phyloP scores from a whole-genome alignment of 441 rosid species.

The Geranium incanum region DNA sequence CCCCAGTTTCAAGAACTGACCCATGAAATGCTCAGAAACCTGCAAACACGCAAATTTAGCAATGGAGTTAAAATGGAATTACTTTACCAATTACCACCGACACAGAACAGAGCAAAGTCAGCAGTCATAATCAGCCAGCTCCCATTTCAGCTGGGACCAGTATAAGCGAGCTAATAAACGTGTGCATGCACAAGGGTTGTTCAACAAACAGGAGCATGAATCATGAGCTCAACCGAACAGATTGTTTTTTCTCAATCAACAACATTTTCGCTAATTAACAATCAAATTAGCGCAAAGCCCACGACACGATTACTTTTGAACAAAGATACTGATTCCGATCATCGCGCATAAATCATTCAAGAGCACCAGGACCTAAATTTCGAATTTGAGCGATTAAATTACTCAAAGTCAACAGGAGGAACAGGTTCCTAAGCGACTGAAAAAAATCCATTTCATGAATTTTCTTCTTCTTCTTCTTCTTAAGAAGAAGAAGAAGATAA shows the following conservation, averaged over 20 bases:
- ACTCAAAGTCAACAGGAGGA: not conserved
- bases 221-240: not conserved
- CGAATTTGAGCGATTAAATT: not conserved
- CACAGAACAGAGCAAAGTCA: not conserved
- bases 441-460: not conserved
- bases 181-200: not conserved
- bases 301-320: not conserved
- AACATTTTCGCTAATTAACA: not conserved
- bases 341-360: not conserved
- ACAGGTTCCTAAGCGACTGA: conserved; percentile 1
- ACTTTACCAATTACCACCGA: not conserved
- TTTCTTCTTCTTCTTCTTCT: not conserved
- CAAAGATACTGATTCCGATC: not conserved
- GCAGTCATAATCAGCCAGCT: not conserved
- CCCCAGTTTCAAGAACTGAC: conserved; percentile 48
- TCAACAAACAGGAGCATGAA: not conserved
- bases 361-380: not conserved
- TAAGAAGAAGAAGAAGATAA: not conserved
- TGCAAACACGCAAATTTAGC: conserved; percentile 24
- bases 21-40: conserved; percentile 38
- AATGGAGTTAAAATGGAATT: conserved; percentile 3
- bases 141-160: not conserved
- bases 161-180: not conserved
- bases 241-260: no score
- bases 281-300: not conserved